Base-by-base conservation (phyloP, 371 early-diverging fungal species). In the Mortierella sp. region DNA sequence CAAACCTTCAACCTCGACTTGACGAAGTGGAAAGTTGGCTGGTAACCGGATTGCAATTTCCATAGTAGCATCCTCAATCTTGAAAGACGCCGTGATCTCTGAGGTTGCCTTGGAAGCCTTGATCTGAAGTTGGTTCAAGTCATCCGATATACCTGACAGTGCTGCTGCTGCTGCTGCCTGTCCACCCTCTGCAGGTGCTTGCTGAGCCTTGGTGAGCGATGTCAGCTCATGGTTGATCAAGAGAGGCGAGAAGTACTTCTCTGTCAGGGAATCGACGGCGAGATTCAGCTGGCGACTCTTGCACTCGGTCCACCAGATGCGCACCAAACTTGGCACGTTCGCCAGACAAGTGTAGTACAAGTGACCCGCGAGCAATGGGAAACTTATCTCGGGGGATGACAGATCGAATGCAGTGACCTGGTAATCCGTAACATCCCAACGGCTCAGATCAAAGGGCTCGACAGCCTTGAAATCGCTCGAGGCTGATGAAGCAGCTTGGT, bases 31-130 rank as follows among this genome's bases (percentile, higher is more conserved):
- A 78, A 91, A 97, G 28, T 86, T 84, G 39, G 80, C 61, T 0
- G 97, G 96, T 48, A 96, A 64, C n/a, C 86, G 86, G 55, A 98
- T 85, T 0, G 84, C 84, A 72, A 96, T 89, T 63, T 95, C 96
- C 82, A 96, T 85, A 5, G 85, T 82, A 16, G 91, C 89, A 65
- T 96, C 98, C 60, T 98, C 98, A 10, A 97, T 86, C 4, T 81
- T 80, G 80, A 93, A 97, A 2, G 84, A 81, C 1, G 94, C 93
- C 1, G 87, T 85, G 0, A 94, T 89, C 73, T 95, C 95, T 42
- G 86, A 84, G 0, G 89, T 83, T 16, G 84, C 85, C 51, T 86
- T 84, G 14, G 89, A 81, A 0, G 90, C 87, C 72, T 90, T 90
- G 63, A 95, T 84, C 14, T 87, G 81, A 27, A 95, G 85, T 18